phyloP scores from a whole-genome alignment of 768 basidiomycete species.

The Lentinula guzmanii region DNA sequence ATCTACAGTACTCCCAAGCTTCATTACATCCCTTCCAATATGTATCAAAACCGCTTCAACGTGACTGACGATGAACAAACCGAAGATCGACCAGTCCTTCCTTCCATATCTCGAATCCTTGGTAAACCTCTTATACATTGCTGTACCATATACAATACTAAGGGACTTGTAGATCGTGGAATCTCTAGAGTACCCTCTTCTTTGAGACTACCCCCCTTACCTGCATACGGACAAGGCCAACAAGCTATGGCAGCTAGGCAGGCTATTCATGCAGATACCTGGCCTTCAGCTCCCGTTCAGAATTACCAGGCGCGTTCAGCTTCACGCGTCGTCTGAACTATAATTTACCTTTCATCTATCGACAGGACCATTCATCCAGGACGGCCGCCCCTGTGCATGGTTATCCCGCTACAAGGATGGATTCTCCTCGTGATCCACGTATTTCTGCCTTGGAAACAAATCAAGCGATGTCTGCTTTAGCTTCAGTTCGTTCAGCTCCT shows the following conservation, averaged over 20 bases:
- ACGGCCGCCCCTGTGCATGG: neutral
- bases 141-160: neutral
- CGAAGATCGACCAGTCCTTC: slow-evolving; percentile 16
- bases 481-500: neutral
- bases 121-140: slow-evolving; percentile 4
- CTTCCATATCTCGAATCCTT: slow-evolving; percentile 19
- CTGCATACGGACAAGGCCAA: neutral
- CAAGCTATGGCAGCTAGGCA: neutral
- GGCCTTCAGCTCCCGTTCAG: neutral
- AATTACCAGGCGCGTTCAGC: neutral
- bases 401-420: neutral
- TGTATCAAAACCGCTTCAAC: slow-evolving; percentile 1
- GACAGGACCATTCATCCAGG: neutral
- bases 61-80: neutral
- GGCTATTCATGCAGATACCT: neutral
- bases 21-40: neutral
- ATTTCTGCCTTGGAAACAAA: slow-evolving; percentile 8
- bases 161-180: neutral
- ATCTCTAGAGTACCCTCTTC: neutral
- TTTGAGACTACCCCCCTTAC: slow-evolving; percentile 5
- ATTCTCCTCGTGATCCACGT: slow-evolving; percentile 1
- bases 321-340: neutral
- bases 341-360: neutral
- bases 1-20: neutral
- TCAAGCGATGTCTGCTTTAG: slow-evolving; percentile 5